Evolutionary conservation across 2,329 filamentous ascomycete species (phyloP), one percentile per base, ranked within the genome.

Genomic region (Penicillium occitanis): DNA sequence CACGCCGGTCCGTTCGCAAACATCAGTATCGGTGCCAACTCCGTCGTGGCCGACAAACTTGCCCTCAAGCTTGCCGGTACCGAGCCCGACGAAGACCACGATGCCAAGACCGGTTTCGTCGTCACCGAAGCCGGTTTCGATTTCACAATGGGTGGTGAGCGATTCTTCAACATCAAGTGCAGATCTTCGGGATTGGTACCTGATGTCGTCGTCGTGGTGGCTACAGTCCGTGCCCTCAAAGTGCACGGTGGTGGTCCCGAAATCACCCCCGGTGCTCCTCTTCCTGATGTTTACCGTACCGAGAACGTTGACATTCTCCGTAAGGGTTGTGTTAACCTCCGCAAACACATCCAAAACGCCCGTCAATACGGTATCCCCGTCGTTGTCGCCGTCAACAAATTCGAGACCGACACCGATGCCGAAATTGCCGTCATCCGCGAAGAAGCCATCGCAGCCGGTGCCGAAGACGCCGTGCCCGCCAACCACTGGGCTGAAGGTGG

Each of bases 121-220:
- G 89, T 99, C 44, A 99, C 95, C 1, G 95, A 99, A 80, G 94
- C 95, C 63, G 95, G 95, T 10, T 99, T 99, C 79, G 95, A 99
- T 80, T 99, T 99, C 82, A 98, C 95, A 73, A 99, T 99, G 95
- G 95, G 95, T 70, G 95, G 95, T 69, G 95, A 99, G 85, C 91
- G 95, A 62, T 99, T 99, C 86, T 98, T 99, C 88, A 98, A 99
- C 84, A 98, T 99, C 85, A 99, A 99, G 86, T 98, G 95, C 83
- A 91, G 95, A 68, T 91, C 93, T 10, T 97, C 94, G 5, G 94
- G 94, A 28, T 89, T 99, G 55, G 88, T 92, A 2, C 95, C 95
- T 1, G 95, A 99, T 74, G 92, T 93, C 1, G 93, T 97, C 6
- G 92, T 99, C 53, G 89, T 99, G 67, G 95, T 99, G 44, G 94